Percentiles rank a stretch among this genome's conserved stretches.
phyloP scores from a whole-genome alignment of 768 basidiomycete species.

The Lactifluus hygrophoroides region DNA sequence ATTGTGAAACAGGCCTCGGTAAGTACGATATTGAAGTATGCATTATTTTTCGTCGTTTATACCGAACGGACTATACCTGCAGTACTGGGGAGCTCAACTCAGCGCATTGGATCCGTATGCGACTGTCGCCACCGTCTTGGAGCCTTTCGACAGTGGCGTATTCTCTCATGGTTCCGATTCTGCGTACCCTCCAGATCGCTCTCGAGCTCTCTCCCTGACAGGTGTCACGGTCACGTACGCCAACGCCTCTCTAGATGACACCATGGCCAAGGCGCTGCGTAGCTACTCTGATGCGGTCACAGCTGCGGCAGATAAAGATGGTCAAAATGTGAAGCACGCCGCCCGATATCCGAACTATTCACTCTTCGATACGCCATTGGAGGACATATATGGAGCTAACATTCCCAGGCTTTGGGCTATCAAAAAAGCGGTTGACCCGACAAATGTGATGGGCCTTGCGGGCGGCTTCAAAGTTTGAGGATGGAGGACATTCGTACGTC shows the following conservation, averaged over 20 bases:
- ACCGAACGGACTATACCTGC: background rate
- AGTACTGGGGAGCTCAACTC: conserved; percentile 8
- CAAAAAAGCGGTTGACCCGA: too few species aligned
- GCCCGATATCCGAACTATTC: conserved; percentile 19
- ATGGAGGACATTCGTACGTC: too few species aligned
- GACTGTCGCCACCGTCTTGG: background rate
- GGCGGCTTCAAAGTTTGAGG: too few species aligned
- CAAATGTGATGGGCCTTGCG: too few species aligned
- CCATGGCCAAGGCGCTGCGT: conserved; percentile 33
- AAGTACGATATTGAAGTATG: background rate
- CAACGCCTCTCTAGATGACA: conserved; percentile 29
- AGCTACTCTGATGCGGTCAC: too few species aligned
- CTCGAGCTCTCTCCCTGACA: conserved; percentile 2
- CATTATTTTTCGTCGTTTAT: background rate
- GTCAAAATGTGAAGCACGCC: conserved; percentile 14
- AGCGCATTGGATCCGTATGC: background rate
- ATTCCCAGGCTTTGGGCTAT: too few species aligned
- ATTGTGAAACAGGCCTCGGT: background rate
- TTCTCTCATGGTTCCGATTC: too few species aligned
- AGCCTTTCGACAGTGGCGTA: background rate
- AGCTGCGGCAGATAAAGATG: too few species aligned
- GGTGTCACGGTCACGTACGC: background rate
- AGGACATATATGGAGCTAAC: too few species aligned
- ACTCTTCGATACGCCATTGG: conserved; percentile 11
- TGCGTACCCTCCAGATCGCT: conserved; percentile 13